phyloP scores from a whole-genome alignment of 768 basidiomycete species.

The Lentinula boryana region DNA sequence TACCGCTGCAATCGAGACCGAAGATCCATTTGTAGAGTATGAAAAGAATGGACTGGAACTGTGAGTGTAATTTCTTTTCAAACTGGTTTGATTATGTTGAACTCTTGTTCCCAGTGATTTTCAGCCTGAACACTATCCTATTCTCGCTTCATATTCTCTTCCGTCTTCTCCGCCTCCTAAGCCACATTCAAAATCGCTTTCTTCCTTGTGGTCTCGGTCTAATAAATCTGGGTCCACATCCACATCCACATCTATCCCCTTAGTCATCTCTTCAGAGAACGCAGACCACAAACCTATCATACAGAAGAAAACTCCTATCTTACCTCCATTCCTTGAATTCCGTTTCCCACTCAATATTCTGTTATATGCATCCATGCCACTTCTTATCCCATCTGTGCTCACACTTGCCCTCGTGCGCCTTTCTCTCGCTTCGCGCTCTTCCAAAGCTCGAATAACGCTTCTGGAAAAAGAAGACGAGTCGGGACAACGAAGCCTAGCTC shows the following conservation, averaged over 20 bases:
- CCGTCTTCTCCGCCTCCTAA: slow-evolving; percentile 37
- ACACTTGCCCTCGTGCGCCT: slow-evolving; percentile 52
- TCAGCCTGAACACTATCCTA: slow-evolving; percentile 46
- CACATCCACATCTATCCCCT: neutral
- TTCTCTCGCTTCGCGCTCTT: slow-evolving; percentile 48
- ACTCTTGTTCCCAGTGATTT: slow-evolving; percentile 34
- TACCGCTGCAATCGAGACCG: slow-evolving; percentile 64
- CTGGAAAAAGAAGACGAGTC: slow-evolving; percentile 51
- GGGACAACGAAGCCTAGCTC: slow-evolving; percentile 33
- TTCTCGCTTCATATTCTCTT: slow-evolving; percentile 49
- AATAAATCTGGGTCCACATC: neutral
- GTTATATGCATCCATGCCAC: slow-evolving; percentile 50
- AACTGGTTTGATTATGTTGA: neutral
- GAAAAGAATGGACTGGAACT: slow-evolving; percentile 62
- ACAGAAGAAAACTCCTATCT: neutral
- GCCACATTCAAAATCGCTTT: slow-evolving; percentile 32
- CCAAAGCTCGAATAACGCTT: slow-evolving; percentile 56
- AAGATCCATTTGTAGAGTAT: slow-evolving; percentile 60
- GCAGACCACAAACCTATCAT: slow-evolving; percentile 31
- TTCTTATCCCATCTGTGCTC: slow-evolving; percentile 58
- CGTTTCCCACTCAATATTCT: slow-evolving; percentile 65
- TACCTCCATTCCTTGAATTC: slow-evolving; percentile 57
- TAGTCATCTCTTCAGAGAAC: slow-evolving; percentile 13
- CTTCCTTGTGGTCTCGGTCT: slow-evolving; percentile 36
- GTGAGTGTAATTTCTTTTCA: neutral